Percentiles rank a stretch among this genome's conserved stretches.
These are phyloP conservation scores for Avena eriantha DNA, from an alignment of 176 grass and related monocot genomes.

Conservation along the genomic window DNA sequence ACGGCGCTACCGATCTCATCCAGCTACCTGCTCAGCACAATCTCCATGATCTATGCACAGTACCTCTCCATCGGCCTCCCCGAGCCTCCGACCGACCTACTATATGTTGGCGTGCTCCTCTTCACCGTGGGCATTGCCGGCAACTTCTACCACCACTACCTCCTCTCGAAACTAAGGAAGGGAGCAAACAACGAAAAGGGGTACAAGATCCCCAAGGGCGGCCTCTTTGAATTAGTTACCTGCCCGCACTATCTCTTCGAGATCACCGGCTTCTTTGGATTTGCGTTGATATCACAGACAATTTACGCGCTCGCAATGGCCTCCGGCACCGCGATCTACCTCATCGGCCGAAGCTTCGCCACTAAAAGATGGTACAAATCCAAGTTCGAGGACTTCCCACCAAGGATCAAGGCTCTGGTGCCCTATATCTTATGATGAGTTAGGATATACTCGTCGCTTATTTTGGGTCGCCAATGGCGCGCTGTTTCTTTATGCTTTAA, in stretches of 20 bases:
- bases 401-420: constrained; percentile 60
- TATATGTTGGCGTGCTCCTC: constrained; percentile 39
- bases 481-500: too few relatives aligned
- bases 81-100: constrained; percentile 52
- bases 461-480: too few relatives aligned
- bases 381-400: constrained; percentile 64
- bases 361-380: constrained; percentile 74
- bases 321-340: constrained; percentile 54
- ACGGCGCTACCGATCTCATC: constrained; percentile 43
- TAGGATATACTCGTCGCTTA: background rate
- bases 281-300: constrained; percentile 72
- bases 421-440: constrained; percentile 57
- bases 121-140: constrained; percentile 57
- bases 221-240: constrained; percentile 59
- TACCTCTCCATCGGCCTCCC: constrained; percentile 47
- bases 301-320: constrained; percentile 46
- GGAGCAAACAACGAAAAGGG: constrained; percentile 3
- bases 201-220: constrained; percentile 73
- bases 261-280: constrained; percentile 62
- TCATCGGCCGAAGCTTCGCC: constrained; percentile 69
- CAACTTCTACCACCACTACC: constrained; percentile 78
- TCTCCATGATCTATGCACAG: constrained; percentile 58
- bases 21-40: constrained; percentile 55
- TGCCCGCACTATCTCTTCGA: constrained; percentile 91
- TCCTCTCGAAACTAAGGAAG: constrained; percentile 59